Conservation (phyloP, 345 rosid genomes). For the Syzygium aqueum region DNA sequence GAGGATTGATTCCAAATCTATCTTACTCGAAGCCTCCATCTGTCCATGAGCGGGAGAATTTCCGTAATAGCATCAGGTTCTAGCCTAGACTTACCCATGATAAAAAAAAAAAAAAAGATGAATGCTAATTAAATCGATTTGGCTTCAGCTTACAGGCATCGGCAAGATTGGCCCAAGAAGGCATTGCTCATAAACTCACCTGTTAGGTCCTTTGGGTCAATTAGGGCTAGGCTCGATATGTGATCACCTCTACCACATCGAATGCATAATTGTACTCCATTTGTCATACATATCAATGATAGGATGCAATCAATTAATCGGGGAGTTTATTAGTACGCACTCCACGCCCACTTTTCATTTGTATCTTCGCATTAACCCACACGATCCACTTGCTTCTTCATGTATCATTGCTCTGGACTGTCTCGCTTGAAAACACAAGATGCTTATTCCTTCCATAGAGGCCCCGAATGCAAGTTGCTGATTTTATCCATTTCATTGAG, state of each 20-base stretch:
- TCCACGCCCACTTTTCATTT: neutral
- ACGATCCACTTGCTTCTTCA: fast-evolving
- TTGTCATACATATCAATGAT: neutral
- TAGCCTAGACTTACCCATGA: neutral
- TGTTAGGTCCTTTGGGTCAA: neutral
- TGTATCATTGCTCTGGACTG: neutral
- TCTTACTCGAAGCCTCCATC: neutral
- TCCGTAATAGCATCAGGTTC: neutral
- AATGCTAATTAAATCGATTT: neutral
- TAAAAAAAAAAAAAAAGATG: neutral
- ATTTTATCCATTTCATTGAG: neutral
- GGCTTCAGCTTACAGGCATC: neutral
- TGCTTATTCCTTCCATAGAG: neutral
- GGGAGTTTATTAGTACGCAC: neutral
- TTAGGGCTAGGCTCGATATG: neutral
- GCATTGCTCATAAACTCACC: neutral
- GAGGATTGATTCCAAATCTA: neutral
- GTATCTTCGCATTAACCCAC: neutral
- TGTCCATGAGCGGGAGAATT: neutral
- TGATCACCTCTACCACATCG: neutral
- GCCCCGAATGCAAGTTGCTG: neutral
- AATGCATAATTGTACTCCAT: neutral
- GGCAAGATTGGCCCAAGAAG: neutral
- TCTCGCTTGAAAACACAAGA: neutral
- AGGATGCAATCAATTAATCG: neutral